Conservation (phyloP, 2,329 filamentous ascomycete species). For the Penicillium sp. region DNA sequence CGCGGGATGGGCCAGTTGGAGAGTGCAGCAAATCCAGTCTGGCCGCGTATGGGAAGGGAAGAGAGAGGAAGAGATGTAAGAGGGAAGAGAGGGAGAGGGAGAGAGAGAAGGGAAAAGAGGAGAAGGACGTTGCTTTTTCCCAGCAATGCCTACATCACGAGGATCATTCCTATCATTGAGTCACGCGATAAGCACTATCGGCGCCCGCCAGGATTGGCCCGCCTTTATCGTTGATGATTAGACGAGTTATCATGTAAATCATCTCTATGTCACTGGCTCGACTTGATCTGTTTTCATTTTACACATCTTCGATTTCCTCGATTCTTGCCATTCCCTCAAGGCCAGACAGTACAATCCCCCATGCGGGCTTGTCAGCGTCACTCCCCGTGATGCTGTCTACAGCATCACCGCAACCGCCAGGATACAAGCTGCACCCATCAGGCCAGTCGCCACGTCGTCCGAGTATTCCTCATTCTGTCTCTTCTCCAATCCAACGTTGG, state of each 20-base stretch:
- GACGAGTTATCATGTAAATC: background rate
- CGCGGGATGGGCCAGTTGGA: too few relatives aligned
- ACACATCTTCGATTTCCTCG: background rate
- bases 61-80: background rate
- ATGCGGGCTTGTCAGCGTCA: constrained; percentile 3
- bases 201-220: background rate
- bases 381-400: constrained; percentile 12
- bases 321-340: too few relatives aligned
- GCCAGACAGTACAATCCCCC: background rate
- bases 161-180: constrained; percentile 14
- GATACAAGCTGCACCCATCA: constrained; percentile 23
- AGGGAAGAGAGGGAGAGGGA: background rate
- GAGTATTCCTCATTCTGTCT: constrained; percentile 13
- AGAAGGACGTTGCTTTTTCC: constrained; percentile 11
- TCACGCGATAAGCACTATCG: constrained; percentile 14
- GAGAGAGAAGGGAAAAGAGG: background rate
- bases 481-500: constrained; percentile 13
- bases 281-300: background rate
- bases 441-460: constrained; percentile 15
- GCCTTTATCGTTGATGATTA: background rate
- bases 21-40: too few relatives aligned
- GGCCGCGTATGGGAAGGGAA: background rate
- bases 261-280: background rate
- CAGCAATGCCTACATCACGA: constrained; percentile 11
- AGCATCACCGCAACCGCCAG: constrained; percentile 26